Percentiles rank a stretch among this genome's conserved stretches.
These are phyloP conservation scores for Cystobasidium onofrii DNA, from an alignment of 768 basidiomycete genomes.

Conservation along the genomic window DNA sequence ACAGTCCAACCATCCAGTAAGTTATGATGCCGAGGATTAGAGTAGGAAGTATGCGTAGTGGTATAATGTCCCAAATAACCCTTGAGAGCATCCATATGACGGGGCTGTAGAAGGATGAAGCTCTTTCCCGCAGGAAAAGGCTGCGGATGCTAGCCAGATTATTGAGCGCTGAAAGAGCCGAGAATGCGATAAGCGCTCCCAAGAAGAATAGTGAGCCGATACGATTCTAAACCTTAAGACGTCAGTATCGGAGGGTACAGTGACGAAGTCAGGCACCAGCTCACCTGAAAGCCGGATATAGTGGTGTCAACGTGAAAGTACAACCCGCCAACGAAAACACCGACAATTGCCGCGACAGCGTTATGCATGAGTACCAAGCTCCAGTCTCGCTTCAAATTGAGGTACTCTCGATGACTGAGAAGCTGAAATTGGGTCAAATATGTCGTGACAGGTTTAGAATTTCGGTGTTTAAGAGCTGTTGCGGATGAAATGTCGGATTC, in stretches of 20 bases:
- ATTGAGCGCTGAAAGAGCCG: conserved; percentile 77
- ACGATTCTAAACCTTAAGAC: too few species aligned
- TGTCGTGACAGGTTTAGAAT: conserved; percentile 56
- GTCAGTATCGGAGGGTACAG: too few species aligned
- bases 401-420: conserved; percentile 76
- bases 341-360: conserved; percentile 60
- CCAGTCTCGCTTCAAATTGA: conserved; percentile 57
- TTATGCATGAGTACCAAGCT: conserved; percentile 58
- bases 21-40: conserved; percentile 56
- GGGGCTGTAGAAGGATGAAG: conserved; percentile 77
- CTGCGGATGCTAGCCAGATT: conserved; percentile 75
- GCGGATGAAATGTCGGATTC: neutral
- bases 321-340: conserved; percentile 80
- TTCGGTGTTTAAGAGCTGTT: conserved; percentile 2
- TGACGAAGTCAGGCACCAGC: too few species aligned
- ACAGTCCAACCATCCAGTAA: conserved; percentile 74
- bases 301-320: conserved; percentile 71
- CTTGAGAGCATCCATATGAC: conserved; percentile 85
- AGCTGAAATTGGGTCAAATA: conserved; percentile 84
- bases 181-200: conserved; percentile 84
- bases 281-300: conserved; percentile 77
- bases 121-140: conserved; percentile 81
- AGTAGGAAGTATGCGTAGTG: conserved; percentile 78
- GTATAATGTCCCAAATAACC: conserved; percentile 79
- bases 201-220: conserved; percentile 94